Conservation (phyloP, 2,329 filamentous ascomycete genomes). For the Pestalotiopsis sp. region DNA sequence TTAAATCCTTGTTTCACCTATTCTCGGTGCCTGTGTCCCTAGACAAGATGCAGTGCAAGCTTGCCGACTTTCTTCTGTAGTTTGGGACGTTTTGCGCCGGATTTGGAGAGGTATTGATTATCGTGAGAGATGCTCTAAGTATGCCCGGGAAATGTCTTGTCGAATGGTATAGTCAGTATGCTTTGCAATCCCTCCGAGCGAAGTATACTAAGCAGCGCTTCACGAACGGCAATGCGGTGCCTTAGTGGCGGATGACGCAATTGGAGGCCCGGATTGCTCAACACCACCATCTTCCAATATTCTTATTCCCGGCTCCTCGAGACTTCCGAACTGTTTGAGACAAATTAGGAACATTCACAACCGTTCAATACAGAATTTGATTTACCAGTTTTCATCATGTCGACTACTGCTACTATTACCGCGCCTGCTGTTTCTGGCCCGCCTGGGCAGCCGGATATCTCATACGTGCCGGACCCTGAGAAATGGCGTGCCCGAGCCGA, state of each 20-base stretch:
- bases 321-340: neutral
- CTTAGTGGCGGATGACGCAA: conserved; percentile 22
- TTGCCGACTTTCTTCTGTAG: too few species aligned
- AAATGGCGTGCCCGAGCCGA: conserved; percentile 56
- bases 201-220: neutral
- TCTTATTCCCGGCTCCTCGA: conserved; percentile 2
- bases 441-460: conserved; percentile 59
- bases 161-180: neutral
- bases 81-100: too few species aligned
- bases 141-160: too few species aligned
- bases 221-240: neutral
- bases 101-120: too few species aligned
- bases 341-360: neutral
- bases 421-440: conserved; percentile 28
- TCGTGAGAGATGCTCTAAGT: too few species aligned
- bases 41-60: too few species aligned
- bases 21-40: neutral
- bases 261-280: conserved; percentile 24
- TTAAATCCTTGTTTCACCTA: neutral
- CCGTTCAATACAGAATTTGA: neutral
- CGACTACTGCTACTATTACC: conserved; percentile 20
- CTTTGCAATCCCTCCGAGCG: neutral
- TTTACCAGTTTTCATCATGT: neutral
- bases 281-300: neutral
- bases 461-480: conserved; percentile 54